A percentile compares a stretch with the other conserved stretches of the same genome.
Evolutionary conservation across 305 asterid species (phyloP).

Genomic region (Solanum hybrid): DNA sequence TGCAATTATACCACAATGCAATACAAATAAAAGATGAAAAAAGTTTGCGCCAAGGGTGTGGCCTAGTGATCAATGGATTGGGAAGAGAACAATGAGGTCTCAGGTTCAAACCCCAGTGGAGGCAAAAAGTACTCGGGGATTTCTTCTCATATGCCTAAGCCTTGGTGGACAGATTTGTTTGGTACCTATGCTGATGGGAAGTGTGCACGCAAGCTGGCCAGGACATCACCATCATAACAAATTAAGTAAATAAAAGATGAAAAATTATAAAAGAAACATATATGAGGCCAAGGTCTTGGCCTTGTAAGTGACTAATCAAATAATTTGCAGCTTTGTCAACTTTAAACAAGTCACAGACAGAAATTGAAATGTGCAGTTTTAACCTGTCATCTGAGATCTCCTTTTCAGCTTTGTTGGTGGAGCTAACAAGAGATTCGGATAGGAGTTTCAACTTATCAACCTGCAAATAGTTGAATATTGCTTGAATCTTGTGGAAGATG

Average conservation of each 20-base stretch:
- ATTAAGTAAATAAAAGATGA: not conserved
- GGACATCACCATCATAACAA: not conserved
- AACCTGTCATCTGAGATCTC: constrained; percentile 85
- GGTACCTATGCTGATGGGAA: not conserved
- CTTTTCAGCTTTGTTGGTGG: constrained; percentile 73
- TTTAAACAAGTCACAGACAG: not conserved
- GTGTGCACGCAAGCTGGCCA: not conserved
- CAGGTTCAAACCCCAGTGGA: not conserved
- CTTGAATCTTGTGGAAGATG: not conserved
- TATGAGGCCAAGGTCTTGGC: not conserved
- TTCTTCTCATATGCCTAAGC: not conserved
- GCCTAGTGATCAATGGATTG: not conserved
- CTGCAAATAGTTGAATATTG: constrained; percentile 37
- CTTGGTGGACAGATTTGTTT: not conserved
- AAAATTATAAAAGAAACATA: not conserved
- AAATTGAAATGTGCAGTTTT: not conserved
- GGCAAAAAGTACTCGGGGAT: not conserved
- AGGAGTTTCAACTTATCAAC: constrained; percentile 90
- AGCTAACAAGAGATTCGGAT: constrained; percentile 84
- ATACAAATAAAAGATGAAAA: not conserved
- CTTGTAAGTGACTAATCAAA: not conserved
- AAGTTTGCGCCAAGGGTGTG: not conserved
- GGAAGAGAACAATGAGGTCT: not conserved
- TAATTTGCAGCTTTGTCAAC: not conserved
- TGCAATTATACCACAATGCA: not conserved